These are phyloP conservation scores for Naematelia aurantialba DNA, from an alignment of 768 basidiomycete species.

Conservation along the genomic window DNA sequence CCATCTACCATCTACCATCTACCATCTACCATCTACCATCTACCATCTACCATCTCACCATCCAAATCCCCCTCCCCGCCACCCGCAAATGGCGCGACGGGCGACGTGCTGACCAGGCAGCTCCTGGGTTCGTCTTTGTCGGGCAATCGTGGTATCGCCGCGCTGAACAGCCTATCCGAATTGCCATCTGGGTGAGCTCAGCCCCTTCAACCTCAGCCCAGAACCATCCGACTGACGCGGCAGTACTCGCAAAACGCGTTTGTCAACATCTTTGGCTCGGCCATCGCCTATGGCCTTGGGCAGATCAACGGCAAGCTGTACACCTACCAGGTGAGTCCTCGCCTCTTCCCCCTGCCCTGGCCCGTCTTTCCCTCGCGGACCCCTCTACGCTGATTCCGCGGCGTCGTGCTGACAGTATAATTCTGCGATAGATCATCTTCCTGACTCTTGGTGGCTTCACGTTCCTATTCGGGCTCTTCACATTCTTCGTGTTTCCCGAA, in stretches of 20 bases:
- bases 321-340: neutral
- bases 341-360: too few species aligned
- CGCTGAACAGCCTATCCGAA: constrained; percentile 54
- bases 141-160: constrained; percentile 53
- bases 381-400: neutral
- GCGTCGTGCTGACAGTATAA: too few species aligned
- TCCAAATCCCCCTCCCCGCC: too few species aligned
- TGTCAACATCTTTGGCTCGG: constrained; percentile 48
- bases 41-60: too few species aligned
- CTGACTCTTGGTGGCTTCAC: neutral
- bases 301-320: neutral
- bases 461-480: neutral
- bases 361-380: too few species aligned
- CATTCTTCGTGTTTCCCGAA: constrained; percentile 1
- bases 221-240: neutral
- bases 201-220: constrained; percentile 53
- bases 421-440: neutral
- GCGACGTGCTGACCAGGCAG: neutral
- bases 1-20: too few species aligned
- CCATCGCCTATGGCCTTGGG: constrained; percentile 51
- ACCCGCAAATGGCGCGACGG: too few species aligned
- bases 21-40: too few species aligned
- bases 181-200: constrained; percentile 55
- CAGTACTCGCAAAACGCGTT: neutral
- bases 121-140: neutral